phyloP scores from a whole-genome alignment of 2,329 filamentous ascomycete species.

The Penicillium vulpinum region DNA sequence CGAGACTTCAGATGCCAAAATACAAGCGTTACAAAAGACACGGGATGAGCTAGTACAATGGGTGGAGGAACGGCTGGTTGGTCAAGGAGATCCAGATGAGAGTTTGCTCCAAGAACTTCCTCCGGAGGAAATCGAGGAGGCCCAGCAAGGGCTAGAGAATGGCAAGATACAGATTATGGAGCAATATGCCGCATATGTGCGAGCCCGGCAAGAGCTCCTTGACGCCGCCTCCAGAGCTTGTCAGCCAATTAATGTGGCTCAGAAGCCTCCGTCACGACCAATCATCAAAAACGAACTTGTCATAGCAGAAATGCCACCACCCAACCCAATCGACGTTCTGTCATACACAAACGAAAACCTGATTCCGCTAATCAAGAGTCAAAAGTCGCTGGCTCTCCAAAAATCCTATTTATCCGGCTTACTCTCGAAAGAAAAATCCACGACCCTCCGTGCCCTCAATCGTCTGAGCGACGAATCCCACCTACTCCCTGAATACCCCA shows the following conservation, averaged over 20 bases:
- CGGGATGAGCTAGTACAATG: constrained; percentile 53
- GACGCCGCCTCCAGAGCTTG: constrained; percentile 39
- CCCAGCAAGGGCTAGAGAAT: constrained; percentile 30
- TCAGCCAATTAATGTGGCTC: constrained; percentile 31
- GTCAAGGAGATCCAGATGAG: constrained; percentile 32
- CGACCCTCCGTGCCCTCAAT: constrained; percentile 38
- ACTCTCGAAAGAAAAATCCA: constrained; percentile 41
- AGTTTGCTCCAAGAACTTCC: constrained; percentile 28
- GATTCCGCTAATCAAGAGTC: constrained; percentile 36
- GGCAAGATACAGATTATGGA: constrained; percentile 35
- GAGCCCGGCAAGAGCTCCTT: constrained; percentile 38
- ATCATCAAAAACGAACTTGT: constrained; percentile 13
- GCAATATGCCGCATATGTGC: constrained; percentile 39
- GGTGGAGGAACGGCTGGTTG: constrained; percentile 52
- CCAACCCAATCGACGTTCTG: constrained; percentile 33
- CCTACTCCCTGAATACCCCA: constrained; percentile 44
- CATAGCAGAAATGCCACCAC: constrained; percentile 17
- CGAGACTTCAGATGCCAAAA: constrained; percentile 19
- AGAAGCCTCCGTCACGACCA: constrained; percentile 21
- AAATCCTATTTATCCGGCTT: constrained; percentile 40
- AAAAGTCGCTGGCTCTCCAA: constrained; percentile 40
- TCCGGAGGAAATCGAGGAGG: constrained; percentile 33
- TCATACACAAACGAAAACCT: constrained; percentile 35
- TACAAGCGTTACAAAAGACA: constrained; percentile 45
- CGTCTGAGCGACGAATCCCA: constrained; percentile 46